Evolutionary conservation across 1,284 basidiomycete species (phyloP), one percentile per base, ranked within the genome.

Genomic region (Trichosporon inkin): DNA sequence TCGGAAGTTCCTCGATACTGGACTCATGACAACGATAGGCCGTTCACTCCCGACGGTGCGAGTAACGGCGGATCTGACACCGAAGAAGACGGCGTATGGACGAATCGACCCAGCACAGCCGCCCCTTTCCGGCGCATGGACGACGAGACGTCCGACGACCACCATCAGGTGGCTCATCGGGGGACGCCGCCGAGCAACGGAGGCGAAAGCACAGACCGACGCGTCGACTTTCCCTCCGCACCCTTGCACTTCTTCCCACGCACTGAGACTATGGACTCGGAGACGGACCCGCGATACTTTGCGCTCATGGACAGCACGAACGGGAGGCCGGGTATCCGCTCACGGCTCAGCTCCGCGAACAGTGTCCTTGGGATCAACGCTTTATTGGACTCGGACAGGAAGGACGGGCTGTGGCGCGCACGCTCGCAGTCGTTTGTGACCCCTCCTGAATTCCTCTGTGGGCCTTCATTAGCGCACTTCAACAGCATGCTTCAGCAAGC

Each of bases 401-500:
- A 66, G 17, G 75, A 76, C 47, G 72, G 74, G 0, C 51, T 78
- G 28, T 78, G 77, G 77, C 65, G 76, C 53, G 71, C 72, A 6
- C 62, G 77, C 36, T 72, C 73, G 3, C 69, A 74, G 49, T 76
- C 74, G 20, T 71, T 76, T 41, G 68, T 58, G 44, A 59, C 56
- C 8, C 70, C 66, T 14, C 69, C 70, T 20, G 74, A 75, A 39
- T 87, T 92, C 70, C 83, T 94, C 22, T 90, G 91, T 67, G 80
- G 87, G 4, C 86, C 87, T 13, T 93, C 91, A 13, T 88, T 93
- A 84, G 84, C 84, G 66, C 90, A 95, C 77, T 84, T 95, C 58
- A 87, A 89, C 57, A 82, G 86, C 58, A 92, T 97, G 88, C 81
- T 98, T 16, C 84, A 86, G 10, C 94, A 98, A 63, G 75, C 73